A percentile compares a stretch with the other conserved stretches of the same genome.
phyloP scores from a whole-genome alignment of 768 basidiomycete species.

The Hortiboletus campestris region DNA sequence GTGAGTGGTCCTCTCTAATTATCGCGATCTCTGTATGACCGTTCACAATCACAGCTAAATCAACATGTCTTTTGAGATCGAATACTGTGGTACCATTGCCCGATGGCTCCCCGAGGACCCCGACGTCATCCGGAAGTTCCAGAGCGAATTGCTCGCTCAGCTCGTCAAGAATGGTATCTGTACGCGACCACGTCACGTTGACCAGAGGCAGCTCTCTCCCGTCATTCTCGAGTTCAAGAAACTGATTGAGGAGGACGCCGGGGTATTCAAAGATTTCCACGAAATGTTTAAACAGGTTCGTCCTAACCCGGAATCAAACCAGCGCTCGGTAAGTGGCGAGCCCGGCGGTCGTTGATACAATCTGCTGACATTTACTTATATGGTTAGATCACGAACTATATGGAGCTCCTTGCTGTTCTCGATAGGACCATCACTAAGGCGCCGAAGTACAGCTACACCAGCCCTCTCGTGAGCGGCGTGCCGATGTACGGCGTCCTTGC shows the following conservation, averaged over 20 bases:
- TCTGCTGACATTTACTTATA: not conserved
- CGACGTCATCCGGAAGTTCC: constrained; percentile 1
- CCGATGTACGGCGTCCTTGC: constrained; percentile 23
- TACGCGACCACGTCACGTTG: constrained; percentile 2
- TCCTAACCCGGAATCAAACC: not conserved
- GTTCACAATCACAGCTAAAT: not conserved
- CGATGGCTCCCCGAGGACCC: constrained; percentile 22
- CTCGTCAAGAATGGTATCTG: constrained; percentile 20
- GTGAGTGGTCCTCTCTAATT: constrained; percentile 1
- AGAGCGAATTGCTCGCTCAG: constrained; percentile 29
- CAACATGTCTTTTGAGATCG: constrained; percentile 14
- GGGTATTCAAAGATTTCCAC: constrained; percentile 20
- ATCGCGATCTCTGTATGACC: not conserved
- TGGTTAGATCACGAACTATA: constrained; percentile 3
- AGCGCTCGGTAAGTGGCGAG: constrained; percentile 5
- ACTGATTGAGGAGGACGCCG: constrained; percentile 19
- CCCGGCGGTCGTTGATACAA: not conserved
- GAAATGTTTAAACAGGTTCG: constrained; percentile 22
- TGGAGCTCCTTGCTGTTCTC: constrained; percentile 9
- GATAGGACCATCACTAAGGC: constrained; percentile 15
- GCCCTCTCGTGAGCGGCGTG: constrained; percentile 25
- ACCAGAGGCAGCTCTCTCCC: constrained; percentile 8
- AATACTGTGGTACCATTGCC: constrained; percentile 21
- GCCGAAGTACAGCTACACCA: constrained; percentile 15
- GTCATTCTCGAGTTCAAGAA: constrained; percentile 22